A percentile compares a stretch with the other conserved stretches of the same genome.
Evolutionary conservation across 2,329 filamentous ascomycete species (phyloP).

Genomic region (Clonostachys rosea): DNA sequence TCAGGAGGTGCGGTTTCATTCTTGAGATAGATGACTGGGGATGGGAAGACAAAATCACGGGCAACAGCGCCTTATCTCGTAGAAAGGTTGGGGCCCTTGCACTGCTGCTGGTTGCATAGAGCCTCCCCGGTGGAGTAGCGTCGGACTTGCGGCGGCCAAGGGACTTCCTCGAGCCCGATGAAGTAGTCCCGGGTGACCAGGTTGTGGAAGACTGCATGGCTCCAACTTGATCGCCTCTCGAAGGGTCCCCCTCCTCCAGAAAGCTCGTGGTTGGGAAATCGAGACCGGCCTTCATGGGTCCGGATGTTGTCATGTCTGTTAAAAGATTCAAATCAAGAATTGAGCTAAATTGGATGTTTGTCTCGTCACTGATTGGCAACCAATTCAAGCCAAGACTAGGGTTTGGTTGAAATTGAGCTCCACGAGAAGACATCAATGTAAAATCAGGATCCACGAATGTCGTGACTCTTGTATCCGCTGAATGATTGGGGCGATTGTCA

Average conservation of each 20-base stretch:
- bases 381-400: too few species aligned
- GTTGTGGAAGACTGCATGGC: neutral
- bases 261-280: too few species aligned
- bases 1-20: neutral
- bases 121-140: neutral
- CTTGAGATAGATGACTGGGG: neutral
- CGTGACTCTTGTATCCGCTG: too few species aligned
- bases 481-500: too few species aligned
- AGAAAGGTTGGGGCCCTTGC: neutral
- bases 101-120: conserved; percentile 2
- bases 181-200: neutral
- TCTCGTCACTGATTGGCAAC: too few species aligned
- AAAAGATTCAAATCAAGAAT: too few species aligned
- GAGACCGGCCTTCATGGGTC: too few species aligned
- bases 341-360: too few species aligned
- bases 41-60: neutral
- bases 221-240: neutral
- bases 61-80: neutral
- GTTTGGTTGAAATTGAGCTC: too few species aligned
- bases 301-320: too few species aligned
- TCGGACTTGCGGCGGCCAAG: neutral
- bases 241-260: neutral
- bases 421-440: too few species aligned
- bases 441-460: too few species aligned
- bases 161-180: neutral